Conservation (phyloP, 2,329 filamentous ascomycete genomes). For the Blumeria graminis region DNA sequence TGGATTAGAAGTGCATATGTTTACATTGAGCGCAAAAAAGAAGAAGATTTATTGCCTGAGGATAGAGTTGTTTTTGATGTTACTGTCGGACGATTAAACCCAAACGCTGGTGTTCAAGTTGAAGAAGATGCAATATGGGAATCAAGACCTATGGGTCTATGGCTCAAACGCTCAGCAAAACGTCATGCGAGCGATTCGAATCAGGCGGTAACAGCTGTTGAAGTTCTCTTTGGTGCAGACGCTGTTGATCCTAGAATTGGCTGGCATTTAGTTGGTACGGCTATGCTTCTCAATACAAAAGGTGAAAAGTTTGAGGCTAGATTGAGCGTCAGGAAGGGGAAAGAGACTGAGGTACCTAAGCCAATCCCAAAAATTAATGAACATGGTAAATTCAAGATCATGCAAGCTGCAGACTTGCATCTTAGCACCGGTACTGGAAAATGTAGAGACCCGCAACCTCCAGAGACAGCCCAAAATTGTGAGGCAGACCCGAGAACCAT, state of each 20-base stretch:
- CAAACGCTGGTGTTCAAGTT: conserved; percentile 26
- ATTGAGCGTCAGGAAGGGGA: conserved; percentile 54
- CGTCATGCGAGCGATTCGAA: conserved; percentile 22
- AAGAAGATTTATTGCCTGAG: conserved; percentile 39
- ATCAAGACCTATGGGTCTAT: conserved; percentile 38
- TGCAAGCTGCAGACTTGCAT: conserved; percentile 89
- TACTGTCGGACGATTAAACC: conserved; percentile 35
- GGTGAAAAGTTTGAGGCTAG: conserved; percentile 42
- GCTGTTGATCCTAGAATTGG: conserved; percentile 71
- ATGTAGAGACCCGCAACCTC: conserved; percentile 68
- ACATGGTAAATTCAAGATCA: conserved; percentile 87
- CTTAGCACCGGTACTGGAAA: conserved; percentile 68
- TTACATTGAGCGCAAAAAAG: conserved; percentile 43
- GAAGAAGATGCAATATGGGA: conserved; percentile 37
- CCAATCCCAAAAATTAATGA: conserved; percentile 57
- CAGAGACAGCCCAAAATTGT: conserved; percentile 34
- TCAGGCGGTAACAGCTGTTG: conserved; percentile 37
- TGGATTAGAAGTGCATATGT: conserved; percentile 44
- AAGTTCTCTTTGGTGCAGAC: conserved; percentile 46
- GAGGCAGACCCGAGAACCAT: conserved; percentile 80
- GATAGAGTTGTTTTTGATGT: conserved; percentile 40
- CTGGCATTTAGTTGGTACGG: conserved; percentile 57
- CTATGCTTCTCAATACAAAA: conserved; percentile 43
- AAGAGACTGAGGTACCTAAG: conserved; percentile 36
- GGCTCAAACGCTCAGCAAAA: conserved; percentile 27